Percentiles rank a stretch among this genome's conserved stretches.
phyloP scores from a whole-genome alignment of 805 yeast species.

The Starmerella khaoyaiensis region DNA sequence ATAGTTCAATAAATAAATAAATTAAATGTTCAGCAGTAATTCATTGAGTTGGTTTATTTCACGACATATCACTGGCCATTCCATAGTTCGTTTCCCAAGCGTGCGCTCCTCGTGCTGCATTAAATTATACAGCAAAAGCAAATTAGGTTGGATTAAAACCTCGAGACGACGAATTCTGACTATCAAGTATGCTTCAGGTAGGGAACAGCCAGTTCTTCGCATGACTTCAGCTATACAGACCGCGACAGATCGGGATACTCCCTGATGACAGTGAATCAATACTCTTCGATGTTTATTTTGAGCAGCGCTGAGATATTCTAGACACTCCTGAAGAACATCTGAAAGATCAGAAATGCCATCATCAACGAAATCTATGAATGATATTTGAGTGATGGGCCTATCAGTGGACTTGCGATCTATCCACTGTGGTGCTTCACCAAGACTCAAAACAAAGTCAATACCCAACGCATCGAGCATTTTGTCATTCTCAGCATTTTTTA shows the following conservation, averaged over 20 bases:
- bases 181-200: conserved; percentile 70
- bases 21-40: background rate
- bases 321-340: conserved; percentile 45
- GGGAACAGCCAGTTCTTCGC: conserved; percentile 52
- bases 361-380: conserved; percentile 77
- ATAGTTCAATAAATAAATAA: background rate
- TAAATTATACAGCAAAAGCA: conserved; percentile 81
- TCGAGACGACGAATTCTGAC: conserved; percentile 85
- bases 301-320: conserved; percentile 47
- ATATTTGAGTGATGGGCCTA: conserved; percentile 42
- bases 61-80: conserved; percentile 78
- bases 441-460: conserved; percentile 64
- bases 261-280: conserved; percentile 87
- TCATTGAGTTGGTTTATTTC: conserved; percentile 66
- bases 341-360: conserved; percentile 79
- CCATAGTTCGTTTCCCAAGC: conserved; percentile 45
- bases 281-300: conserved; percentile 28
- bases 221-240: conserved; percentile 92
- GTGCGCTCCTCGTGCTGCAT: conserved; percentile 52
- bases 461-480: conserved; percentile 51
- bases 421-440: conserved; percentile 50
- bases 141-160: conserved; percentile 86
- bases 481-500: conserved; percentile 65
- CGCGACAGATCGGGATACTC: conserved; percentile 89
- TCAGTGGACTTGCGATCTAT: too few species aligned